Base-by-base conservation (phyloP, 1,284 basidiomycete species). In the Tylopilus sp. region DNA sequence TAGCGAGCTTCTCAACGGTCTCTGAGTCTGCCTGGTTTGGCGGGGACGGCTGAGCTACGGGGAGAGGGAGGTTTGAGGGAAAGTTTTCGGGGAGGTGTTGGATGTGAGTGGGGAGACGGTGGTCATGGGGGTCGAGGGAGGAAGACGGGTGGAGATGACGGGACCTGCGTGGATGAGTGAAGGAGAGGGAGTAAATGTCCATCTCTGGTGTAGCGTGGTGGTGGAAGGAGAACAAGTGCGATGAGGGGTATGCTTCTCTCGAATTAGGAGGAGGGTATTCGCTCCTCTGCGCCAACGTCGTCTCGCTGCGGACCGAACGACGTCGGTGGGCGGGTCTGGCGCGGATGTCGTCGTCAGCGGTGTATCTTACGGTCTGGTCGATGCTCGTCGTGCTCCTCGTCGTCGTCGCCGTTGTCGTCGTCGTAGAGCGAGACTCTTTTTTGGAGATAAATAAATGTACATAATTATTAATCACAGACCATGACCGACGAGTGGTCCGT, bases 101-200 rank as follows among this genome's bases (percentile, higher is more conserved):
- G 53, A 56, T 66, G 56, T 64, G 76, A 68, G 71, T 74, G 61
- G 68, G 73, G 59, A 71, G 71, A 70, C 70, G 77, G 65, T 66
- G 71, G 64, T 75, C 69, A 48, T 77, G 73, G 63, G 80, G 80
- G 67, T 87, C 83, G 72, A 84, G 75, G 56, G 82, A 77, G 55
- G 80, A 70, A 47, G 79, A 72, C 50, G 81, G 80, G 45, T 66
- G 55, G 71, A 76, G 70, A 70, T 81, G 77, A 66, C 82, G 82
- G 67, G 82, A 77, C 66, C 82, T 76, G 74, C 87, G 85, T 61
- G 89, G 89, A 73, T 89, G 86, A 63, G 83, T 85, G 77, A 92
- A 91, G 65, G 91, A 90, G 59, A 90, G 91, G 49, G 91, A 90
- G 80, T 94, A 94, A 67, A 93, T 82, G 69, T 94, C 92, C 92